These are phyloP conservation scores for Avena eriantha DNA, from an alignment of 176 grass and related monocot species.

Conservation along the genomic window DNA sequence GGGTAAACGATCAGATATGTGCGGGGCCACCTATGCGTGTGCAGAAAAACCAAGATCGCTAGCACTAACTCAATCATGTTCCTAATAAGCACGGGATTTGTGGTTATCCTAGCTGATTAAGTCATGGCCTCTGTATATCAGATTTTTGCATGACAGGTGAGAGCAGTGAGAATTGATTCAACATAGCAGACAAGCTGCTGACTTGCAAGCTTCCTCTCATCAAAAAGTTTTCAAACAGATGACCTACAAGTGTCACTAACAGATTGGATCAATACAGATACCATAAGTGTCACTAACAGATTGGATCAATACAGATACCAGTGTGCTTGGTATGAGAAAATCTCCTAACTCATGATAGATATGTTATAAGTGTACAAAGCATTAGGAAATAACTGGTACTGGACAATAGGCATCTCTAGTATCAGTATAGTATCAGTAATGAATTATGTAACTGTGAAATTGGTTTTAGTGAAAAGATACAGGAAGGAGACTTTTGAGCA, in stretches of 20 bases:
- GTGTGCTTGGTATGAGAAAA: background rate
- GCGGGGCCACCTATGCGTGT: no score
- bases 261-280: no score
- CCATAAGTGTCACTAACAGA: no score
- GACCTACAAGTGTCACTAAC: background rate
- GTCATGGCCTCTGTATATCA: no score
- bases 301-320: constrained; percentile 23
- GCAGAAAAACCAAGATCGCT: no score
- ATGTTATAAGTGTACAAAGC: background rate
- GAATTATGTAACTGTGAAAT: background rate
- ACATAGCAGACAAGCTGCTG: background rate
- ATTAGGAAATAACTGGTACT: background rate
- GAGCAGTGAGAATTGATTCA: background rate
- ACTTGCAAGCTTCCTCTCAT: background rate
- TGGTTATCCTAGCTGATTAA: no score
- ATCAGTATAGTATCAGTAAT: background rate
- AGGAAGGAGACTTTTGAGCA: background rate
- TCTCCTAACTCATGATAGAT: background rate
- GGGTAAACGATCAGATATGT: no score
- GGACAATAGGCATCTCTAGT: background rate
- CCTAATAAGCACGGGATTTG: no score
- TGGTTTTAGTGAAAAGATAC: background rate
- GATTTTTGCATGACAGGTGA: no score
- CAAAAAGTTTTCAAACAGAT: constrained; percentile 13
- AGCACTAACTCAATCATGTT: no score